These are phyloP conservation scores for Fraxinus ornus DNA, from an alignment of 305 asterid species.

Conservation along the genomic window DNA sequence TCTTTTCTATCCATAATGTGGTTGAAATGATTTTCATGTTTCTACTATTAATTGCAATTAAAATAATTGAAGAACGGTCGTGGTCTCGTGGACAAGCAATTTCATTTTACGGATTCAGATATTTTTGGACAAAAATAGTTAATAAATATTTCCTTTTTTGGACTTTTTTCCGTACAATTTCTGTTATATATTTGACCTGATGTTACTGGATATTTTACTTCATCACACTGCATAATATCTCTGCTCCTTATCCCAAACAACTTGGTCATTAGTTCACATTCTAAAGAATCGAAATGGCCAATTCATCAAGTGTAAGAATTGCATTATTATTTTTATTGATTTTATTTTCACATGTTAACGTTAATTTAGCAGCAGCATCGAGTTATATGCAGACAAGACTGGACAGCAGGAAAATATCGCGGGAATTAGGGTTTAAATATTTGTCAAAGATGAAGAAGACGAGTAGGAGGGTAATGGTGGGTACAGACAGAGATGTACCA, in stretches of 20 bases:
- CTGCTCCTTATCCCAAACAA: background rate
- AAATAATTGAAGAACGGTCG: background rate
- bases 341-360: slow-evolving; percentile 6
- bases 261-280: background rate
- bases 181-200: background rate
- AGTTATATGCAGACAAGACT: slow-evolving; percentile 29
- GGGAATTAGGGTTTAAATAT: slow-evolving; percentile 17
- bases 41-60: background rate
- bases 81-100: background rate
- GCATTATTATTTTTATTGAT: slow-evolving; percentile 14
- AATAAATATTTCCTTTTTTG: background rate
- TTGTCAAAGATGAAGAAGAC: slow-evolving; percentile 18
- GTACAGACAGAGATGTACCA: slow-evolving; percentile 14
- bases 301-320: background rate
- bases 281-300: slow-evolving; percentile 17
- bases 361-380: background rate
- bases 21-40: background rate
- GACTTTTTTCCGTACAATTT: background rate
- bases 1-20: background rate
- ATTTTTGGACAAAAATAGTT: background rate
- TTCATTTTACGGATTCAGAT: background rate
- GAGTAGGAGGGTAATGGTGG: slow-evolving; percentile 14
- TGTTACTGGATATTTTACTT: background rate
- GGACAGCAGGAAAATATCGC: slow-evolving; percentile 29
- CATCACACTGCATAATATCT: background rate